Base-by-base conservation (phyloP, 169 alveolate species). In the Eimeria tenella region DNA sequence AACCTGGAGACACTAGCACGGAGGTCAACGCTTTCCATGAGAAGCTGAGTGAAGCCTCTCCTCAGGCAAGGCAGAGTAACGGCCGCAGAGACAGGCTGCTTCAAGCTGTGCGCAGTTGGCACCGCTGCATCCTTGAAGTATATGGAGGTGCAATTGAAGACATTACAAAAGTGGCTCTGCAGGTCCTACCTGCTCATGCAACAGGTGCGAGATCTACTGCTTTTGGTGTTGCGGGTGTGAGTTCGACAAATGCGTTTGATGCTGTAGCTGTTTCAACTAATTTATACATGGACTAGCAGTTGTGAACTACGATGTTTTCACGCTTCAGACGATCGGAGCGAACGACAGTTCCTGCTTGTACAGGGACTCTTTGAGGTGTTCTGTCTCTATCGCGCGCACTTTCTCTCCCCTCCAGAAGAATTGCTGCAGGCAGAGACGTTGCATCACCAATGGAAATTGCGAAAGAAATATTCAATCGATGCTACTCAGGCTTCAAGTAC, bases 371-470 rank as follows among this genome's bases (percentile, higher is more conserved):
- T 84, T 49, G 91, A 84, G 60, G 91, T 84, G 11, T 84, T 84
- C 91, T 84, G 91, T 84, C 77, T 84, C 19, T 84, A 84, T 62
- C 91, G 91, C 52, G 50, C 91, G 79, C 91, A 84, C 81, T 62
- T 84, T 50, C 91, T 84, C 53, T 84, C 91, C 42, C 79, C 91
- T 25, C 91, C 91, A 63, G 91, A 71, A 7, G 79, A 19, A 55
- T 52, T 84, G 58, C 49, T 84, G 8, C 91, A 84, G 81, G 91
- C 91, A 17, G 91, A 84, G 91, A 79, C 91, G 91, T 10, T 84
- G 81, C 91, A 84, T 50, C 79, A 84, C 79, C 91, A 84, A 79
- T 84, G 91, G 91, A 58, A 84, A 79, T 60, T 31, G 52, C 75
- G 79, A 19, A 63, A 62, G 62, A 62, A 23, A 31, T 23, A 63